phyloP scores from a whole-genome alignment of 345 rosid genomes.

The Euphorbia pulcherrima region DNA sequence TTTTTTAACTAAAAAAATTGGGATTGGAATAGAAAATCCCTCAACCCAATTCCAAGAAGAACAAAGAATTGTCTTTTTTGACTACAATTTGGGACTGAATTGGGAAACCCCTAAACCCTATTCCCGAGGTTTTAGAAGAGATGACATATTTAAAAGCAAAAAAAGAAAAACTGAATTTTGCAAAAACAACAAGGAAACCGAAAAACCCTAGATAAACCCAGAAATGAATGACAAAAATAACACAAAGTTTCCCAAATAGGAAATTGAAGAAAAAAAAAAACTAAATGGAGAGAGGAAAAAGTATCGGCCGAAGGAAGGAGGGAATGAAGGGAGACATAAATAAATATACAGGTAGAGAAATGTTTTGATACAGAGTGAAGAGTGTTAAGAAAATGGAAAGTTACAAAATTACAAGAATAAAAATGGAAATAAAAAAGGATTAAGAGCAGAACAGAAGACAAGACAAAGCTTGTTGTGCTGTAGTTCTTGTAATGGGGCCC shows the following conservation, averaged over 20 bases:
- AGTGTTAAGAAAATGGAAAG: constrained; percentile 1
- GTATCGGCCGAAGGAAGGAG: constrained; percentile 19
- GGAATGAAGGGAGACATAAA: constrained; percentile 4
- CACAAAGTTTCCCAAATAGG: constrained; percentile 26
- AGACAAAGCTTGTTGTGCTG: constrained; percentile 45
- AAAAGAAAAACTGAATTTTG: neutral
- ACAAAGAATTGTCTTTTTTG: too few species aligned
- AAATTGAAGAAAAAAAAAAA: neutral
- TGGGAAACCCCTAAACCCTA: too few species aligned
- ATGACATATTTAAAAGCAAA: constrained; percentile 8
- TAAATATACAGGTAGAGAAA: neutral
- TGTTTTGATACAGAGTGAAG: neutral
- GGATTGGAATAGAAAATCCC: constrained; percentile 31
- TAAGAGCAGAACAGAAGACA: constrained; percentile 34
- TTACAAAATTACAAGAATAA: too few species aligned
- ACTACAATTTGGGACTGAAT: neutral
- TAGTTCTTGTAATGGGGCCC: constrained; percentile 36
- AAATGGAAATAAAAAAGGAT: neutral
- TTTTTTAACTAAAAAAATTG: constrained; percentile 5
- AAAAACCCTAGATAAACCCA: constrained; percentile 29
- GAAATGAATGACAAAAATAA: neutral
- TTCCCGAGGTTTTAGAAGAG: constrained; percentile 6
- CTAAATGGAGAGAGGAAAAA: constrained; percentile 9
- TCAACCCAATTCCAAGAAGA: constrained; percentile 51
- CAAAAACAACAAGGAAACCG: constrained; percentile 7